Evolutionary conservation across 2,329 filamentous ascomycete species (phyloP).

Genomic region (Fusarium nanum): DNA sequence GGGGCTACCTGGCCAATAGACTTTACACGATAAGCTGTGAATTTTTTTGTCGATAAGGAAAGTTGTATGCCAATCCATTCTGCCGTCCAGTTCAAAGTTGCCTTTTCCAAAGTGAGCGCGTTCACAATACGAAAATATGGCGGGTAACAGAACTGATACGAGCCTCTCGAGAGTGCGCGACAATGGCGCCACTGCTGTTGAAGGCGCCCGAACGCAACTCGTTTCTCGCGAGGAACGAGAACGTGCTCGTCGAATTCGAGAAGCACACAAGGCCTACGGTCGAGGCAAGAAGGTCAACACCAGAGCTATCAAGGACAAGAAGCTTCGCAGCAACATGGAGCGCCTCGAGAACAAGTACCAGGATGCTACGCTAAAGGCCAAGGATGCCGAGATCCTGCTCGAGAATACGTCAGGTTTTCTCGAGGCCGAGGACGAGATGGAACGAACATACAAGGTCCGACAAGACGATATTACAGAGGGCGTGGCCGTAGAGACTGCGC

Average conservation of each 20-base stretch:
- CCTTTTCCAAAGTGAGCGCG: conserved; percentile 26
- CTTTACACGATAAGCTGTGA: conserved; percentile 39
- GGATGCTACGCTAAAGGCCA: conserved; percentile 82
- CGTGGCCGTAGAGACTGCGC: conserved; percentile 84
- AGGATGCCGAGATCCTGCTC: conserved; percentile 93
- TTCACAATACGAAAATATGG: conserved; percentile 49
- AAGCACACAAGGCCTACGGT: conserved; percentile 83
- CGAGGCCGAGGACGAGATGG: conserved; percentile 87
- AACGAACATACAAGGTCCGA: conserved; percentile 90
- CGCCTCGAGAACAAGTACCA: conserved; percentile 85
- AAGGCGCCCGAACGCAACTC: conserved; percentile 63
- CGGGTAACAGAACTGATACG: conserved; percentile 52
- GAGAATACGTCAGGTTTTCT: conserved; percentile 89
- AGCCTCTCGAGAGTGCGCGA: conserved; percentile 54
- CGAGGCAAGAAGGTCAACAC: conserved; percentile 81
- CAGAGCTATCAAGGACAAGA: conserved; percentile 85
- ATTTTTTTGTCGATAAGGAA: conserved; percentile 47
- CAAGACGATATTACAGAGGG: conserved; percentile 84
- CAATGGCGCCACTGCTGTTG: conserved; percentile 66
- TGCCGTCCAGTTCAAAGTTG: conserved; percentile 26
- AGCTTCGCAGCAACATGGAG: conserved; percentile 83
- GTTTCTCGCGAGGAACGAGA: conserved; percentile 63
- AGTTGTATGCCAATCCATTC: conserved; percentile 44
- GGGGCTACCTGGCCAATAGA: not conserved
- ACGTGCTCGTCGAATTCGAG: conserved; percentile 63